phyloP scores from a whole-genome alignment of 2,329 filamentous ascomycete species.

The Epichloe brachyelytri region DNA sequence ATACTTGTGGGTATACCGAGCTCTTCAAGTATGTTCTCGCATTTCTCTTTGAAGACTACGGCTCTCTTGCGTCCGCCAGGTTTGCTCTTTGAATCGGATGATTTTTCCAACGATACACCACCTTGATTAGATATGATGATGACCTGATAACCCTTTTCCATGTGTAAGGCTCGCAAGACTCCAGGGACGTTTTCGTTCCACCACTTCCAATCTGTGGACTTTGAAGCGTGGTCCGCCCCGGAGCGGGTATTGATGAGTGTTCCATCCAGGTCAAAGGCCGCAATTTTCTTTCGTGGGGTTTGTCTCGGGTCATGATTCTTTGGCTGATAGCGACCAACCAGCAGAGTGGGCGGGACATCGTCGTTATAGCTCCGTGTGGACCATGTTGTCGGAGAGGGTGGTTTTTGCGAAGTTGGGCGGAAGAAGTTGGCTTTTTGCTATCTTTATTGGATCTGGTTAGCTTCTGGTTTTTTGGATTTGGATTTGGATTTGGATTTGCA shows the following conservation, averaged over 20 bases:
- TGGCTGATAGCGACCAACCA: conserved; percentile 60
- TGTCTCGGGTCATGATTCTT: conserved; percentile 19
- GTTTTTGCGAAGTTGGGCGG: conserved; percentile 73
- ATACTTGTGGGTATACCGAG: conserved; percentile 66
- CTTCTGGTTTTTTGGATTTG: conserved; percentile 32
- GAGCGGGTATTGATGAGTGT: conserved; percentile 73
- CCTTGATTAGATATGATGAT: conserved; percentile 84
- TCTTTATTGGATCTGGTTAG: conserved; percentile 29
- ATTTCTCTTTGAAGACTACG: conserved; percentile 72
- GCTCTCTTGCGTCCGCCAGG: conserved; percentile 48
- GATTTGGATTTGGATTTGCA: neutral
- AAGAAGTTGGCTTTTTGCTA: conserved; percentile 74
- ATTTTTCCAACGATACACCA: conserved; percentile 63
- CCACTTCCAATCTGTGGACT: conserved; percentile 84
- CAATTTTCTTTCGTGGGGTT: conserved; percentile 41
- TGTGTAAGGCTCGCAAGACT: conserved; percentile 52
- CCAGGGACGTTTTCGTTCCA: conserved; percentile 63
- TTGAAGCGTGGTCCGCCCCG: conserved; percentile 62
- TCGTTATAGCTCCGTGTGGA: conserved; percentile 43
- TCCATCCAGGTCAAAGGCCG: conserved; percentile 70
- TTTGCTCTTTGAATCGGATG: conserved; percentile 55
- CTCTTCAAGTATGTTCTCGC: conserved; percentile 52
- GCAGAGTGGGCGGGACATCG: conserved; percentile 42
- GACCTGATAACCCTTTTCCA: conserved; percentile 58
- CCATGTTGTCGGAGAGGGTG: conserved; percentile 65